Evolutionary conservation across 352 stramenopile species (phyloP).

Genomic region (Elongisporangium undulatum): DNA sequence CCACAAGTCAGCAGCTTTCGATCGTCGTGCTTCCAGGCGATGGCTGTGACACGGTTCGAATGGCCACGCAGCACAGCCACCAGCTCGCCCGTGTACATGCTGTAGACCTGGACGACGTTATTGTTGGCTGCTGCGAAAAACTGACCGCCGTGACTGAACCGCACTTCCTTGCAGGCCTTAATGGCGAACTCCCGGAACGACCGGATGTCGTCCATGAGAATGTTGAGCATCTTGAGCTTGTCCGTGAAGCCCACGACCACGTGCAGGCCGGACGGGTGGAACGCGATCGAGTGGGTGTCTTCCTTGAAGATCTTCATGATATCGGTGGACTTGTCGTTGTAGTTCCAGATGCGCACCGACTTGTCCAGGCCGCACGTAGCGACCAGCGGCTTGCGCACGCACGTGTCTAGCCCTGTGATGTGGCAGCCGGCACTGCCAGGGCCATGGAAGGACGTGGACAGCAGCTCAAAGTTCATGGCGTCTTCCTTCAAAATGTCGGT

Average conservation of each 20-base stretch:
- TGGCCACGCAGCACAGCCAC: conserved; percentile 69
- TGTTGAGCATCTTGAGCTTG: conserved; percentile 92
- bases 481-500: conserved; percentile 92
- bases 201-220: conserved; percentile 93
- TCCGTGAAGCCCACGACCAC: conserved; percentile 91
- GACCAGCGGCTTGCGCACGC: conserved; percentile 89
- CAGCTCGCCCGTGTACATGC: conserved; percentile 74
- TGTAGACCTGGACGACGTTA: conserved; percentile 86
- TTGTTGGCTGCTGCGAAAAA: conserved; percentile 89
- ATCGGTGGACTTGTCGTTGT: conserved; percentile 88
- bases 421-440: conserved; percentile 57
- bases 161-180: conserved; percentile 89
- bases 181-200: conserved; percentile 89
- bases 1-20: conserved; percentile 71
- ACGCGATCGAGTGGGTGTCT: conserved; percentile 81
- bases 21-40: conserved; percentile 78
- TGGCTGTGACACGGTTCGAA: conserved; percentile 77
- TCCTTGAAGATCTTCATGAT: conserved; percentile 92
- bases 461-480: conserved; percentile 91
- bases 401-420: conserved; percentile 92
- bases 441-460: conserved; percentile 87
- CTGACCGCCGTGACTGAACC: conserved; percentile 89
- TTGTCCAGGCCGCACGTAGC: conserved; percentile 89
- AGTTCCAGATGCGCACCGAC: conserved; percentile 94
- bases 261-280: conserved; percentile 90